Conservation (phyloP, 306 rosid species). For the Lathyrus aphaca region DNA sequence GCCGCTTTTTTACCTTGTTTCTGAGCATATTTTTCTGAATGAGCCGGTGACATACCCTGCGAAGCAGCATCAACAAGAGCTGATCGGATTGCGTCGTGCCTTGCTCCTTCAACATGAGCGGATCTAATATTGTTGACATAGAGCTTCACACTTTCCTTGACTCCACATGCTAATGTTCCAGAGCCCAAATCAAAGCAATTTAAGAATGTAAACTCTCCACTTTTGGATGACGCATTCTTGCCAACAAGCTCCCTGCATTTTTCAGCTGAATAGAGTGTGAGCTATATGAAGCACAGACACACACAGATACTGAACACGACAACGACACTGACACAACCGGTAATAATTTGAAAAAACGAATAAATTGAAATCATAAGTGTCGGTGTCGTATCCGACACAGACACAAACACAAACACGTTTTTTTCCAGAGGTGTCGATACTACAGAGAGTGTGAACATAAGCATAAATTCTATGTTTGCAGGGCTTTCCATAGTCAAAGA, state of each 20-base stretch:
- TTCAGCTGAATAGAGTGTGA: constrained; percentile 57
- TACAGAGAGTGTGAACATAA: constrained; percentile 16
- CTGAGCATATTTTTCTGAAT: constrained; percentile 63
- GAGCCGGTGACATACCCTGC: constrained; percentile 53
- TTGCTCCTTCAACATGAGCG: constrained; percentile 69
- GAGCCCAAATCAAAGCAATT: constrained; percentile 74
- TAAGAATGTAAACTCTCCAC: constrained; percentile 73
- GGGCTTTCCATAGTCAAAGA: constrained; percentile 23
- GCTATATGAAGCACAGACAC: background rate
- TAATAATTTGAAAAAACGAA: no score
- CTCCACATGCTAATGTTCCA: constrained; percentile 73
- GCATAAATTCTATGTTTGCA: background rate
- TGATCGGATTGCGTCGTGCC: constrained; percentile 50
- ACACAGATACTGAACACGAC: background rate
- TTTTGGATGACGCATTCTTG: constrained; percentile 74
- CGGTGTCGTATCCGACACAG: no score
- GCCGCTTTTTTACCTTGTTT: constrained; percentile 81
- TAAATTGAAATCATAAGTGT: no score
- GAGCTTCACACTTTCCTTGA: constrained; percentile 81
- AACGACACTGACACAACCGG: background rate
- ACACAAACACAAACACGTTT: no score
- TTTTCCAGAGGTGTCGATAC: background rate
- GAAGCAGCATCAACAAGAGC: constrained; percentile 62
- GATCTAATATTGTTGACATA: constrained; percentile 70
- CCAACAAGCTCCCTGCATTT: constrained; percentile 87